Conservation (phyloP, 2,329 filamentous ascomycete genomes). For the Ophiostoma perfectum region DNA sequence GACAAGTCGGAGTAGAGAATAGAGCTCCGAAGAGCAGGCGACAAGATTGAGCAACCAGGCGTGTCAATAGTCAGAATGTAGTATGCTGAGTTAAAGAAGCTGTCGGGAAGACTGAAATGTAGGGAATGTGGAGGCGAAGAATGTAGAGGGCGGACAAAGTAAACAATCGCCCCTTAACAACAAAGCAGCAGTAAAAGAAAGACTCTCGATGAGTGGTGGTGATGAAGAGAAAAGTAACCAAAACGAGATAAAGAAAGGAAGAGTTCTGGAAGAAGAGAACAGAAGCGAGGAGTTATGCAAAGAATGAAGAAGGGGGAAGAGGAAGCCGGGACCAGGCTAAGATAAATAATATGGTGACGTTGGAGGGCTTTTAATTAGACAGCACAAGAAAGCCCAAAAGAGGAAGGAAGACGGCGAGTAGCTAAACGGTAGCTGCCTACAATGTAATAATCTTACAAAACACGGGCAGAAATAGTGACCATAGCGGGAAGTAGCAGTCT, state of each 20-base stretch:
- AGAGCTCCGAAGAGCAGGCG: constrained; percentile 6
- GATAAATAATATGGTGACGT: constrained; percentile 9
- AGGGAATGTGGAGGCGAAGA: neutral
- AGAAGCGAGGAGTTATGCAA: too few relatives aligned
- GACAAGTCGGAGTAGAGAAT: neutral
- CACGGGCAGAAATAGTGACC: neutral
- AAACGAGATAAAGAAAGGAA: neutral
- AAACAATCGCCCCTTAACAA: neutral
- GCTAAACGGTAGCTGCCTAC: neutral
- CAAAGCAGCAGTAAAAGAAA: neutral
- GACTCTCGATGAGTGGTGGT: neutral
- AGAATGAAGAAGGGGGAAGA: neutral
- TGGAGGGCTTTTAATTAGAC: constrained; percentile 2
- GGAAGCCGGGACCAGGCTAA: neutral
- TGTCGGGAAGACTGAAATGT: neutral
- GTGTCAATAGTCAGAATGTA: neutral
- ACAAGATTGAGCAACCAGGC: neutral
- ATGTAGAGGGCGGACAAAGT: neutral
- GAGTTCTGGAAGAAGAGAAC: neutral
- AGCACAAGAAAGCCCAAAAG: neutral
- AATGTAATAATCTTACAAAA: neutral
- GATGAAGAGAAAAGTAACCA: neutral
- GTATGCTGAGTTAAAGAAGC: neutral
- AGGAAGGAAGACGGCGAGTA: constrained; percentile 1
- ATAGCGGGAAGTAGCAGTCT: neutral